Evolutionary conservation across 768 basidiomycete genomes (phyloP).

Genomic region (Hericium erinaceus): DNA sequence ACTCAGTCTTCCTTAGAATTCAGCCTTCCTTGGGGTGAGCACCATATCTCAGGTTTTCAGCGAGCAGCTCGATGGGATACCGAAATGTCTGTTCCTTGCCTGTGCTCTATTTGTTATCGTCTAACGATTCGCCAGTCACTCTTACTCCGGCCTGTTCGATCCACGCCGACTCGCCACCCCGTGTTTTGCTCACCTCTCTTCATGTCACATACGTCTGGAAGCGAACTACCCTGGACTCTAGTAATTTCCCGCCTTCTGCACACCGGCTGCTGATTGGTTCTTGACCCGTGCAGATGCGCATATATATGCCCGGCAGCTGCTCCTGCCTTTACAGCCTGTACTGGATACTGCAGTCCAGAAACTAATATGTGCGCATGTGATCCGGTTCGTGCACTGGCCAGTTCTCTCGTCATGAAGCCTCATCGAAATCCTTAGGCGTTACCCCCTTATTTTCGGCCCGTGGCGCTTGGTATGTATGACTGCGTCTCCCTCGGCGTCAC

Average conservation of each 20-base stretch:
- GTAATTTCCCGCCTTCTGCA: neutral
- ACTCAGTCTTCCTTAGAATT: conserved; percentile 37
- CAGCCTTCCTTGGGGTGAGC: conserved; percentile 3
- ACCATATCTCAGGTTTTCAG: conserved; percentile 8
- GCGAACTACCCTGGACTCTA: conserved; percentile 3
- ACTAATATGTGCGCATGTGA: conserved; percentile 5
- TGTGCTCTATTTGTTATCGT: neutral
- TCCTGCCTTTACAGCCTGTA: conserved; percentile 8
- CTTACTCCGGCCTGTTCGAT: conserved; percentile 19
- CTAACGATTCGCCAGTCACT: conserved; percentile 30
- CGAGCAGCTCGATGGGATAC: neutral
- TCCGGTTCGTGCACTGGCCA: conserved; percentile 5
- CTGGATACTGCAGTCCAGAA: conserved; percentile 6
- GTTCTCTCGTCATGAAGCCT: conserved; percentile 5
- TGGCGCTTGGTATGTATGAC: conserved; percentile 45
- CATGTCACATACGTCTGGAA: conserved; percentile 36
- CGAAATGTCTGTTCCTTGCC: conserved; percentile 3
- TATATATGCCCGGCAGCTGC: conserved; percentile 4
- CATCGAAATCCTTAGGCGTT: conserved; percentile 37
- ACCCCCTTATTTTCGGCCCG: conserved; percentile 69
- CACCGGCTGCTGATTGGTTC: conserved; percentile 32
- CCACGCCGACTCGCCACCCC: conserved; percentile 13
- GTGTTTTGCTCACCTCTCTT: conserved; percentile 25
- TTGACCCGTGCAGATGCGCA: conserved; percentile 29
- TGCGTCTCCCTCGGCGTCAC: neutral